These are phyloP conservation scores for Boletus tylopilopsis DNA, from an alignment of 768 basidiomycete species.

Conservation along the genomic window DNA sequence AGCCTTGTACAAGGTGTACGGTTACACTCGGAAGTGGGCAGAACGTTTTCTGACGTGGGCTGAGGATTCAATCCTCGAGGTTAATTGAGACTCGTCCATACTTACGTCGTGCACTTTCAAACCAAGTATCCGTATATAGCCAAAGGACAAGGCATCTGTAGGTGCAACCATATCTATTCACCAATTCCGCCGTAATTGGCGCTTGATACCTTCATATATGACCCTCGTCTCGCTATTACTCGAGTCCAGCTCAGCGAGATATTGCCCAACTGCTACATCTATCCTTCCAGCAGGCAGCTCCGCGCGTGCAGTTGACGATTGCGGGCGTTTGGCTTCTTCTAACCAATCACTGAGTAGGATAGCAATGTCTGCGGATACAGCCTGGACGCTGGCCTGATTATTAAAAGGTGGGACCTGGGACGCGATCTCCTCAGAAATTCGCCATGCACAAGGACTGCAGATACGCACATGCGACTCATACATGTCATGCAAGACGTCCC, in stretches of 20 bases:
- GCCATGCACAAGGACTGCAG: background rate
- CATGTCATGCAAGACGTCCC: constrained; percentile 83
- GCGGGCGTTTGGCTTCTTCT: constrained; percentile 69
- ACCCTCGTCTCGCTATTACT: constrained; percentile 57
- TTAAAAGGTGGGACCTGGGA: constrained; percentile 79
- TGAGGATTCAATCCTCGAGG: constrained; percentile 80
- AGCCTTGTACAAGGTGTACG: constrained; percentile 68
- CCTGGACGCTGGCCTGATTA: constrained; percentile 72
- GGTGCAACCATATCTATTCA: constrained; percentile 31
- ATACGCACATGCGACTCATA: constrained; percentile 78
- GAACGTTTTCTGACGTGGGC: constrained; percentile 64
- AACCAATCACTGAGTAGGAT: constrained; percentile 79
- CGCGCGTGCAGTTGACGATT: constrained; percentile 54
- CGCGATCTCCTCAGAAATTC: constrained; percentile 3
- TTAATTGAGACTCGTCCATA: constrained; percentile 37
- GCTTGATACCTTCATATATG: constrained; percentile 66
- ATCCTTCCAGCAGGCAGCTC: constrained; percentile 80
- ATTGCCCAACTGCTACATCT: constrained; percentile 69
- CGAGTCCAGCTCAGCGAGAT: constrained; percentile 65
- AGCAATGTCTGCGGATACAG: constrained; percentile 79
- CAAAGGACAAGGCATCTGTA: background rate
- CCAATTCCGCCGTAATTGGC: constrained; percentile 70
- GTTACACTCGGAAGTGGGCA: constrained; percentile 53
- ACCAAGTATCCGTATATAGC: constrained; percentile 17
- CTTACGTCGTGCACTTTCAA: constrained; percentile 6